Percentiles rank a stretch among this genome's conserved stretches.
Conservation (phyloP, 371 early-diverging fungal species). For the Mortierella sp. region DNA sequence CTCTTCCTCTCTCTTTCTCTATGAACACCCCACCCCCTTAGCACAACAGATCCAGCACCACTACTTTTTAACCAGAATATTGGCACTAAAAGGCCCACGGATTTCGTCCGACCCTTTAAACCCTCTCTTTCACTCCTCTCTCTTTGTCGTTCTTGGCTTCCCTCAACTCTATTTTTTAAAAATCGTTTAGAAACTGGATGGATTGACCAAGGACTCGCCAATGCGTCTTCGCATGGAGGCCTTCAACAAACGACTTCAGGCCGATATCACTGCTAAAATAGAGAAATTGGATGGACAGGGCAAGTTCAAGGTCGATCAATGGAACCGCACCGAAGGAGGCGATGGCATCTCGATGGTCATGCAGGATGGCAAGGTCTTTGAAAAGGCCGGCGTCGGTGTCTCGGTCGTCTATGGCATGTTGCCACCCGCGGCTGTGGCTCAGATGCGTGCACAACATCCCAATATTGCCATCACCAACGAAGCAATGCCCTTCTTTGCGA, state of each 20-base stretch:
- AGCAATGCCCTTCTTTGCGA: conserved; percentile 81
- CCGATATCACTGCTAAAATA: conserved; percentile 65
- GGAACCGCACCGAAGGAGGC: conserved; percentile 88
- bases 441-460: conserved; percentile 80
- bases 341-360: conserved; percentile 93
- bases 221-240: conserved; percentile 88
- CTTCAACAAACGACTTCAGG: conserved; percentile 82
- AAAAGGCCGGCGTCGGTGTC: conserved; percentile 95
- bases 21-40: too few relatives aligned
- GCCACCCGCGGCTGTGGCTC: conserved; percentile 75
- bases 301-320: conserved; percentile 78
- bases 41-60: too few relatives aligned
- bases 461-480: conserved; percentile 66
- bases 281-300: conserved; percentile 71
- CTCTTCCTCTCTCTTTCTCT: too few relatives aligned
- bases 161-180: neutral
- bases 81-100: too few relatives aligned
- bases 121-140: too few relatives aligned
- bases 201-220: conserved; percentile 56
- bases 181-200: conserved; percentile 42
- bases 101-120: too few relatives aligned
- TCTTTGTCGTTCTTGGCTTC: neutral
- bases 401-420: conserved; percentile 83
- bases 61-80: too few relatives aligned
- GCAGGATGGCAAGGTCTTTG: conserved; percentile 91